Base-by-base conservation (phyloP, 805 yeast genomes). In the Ogataea dorogensis region DNA sequence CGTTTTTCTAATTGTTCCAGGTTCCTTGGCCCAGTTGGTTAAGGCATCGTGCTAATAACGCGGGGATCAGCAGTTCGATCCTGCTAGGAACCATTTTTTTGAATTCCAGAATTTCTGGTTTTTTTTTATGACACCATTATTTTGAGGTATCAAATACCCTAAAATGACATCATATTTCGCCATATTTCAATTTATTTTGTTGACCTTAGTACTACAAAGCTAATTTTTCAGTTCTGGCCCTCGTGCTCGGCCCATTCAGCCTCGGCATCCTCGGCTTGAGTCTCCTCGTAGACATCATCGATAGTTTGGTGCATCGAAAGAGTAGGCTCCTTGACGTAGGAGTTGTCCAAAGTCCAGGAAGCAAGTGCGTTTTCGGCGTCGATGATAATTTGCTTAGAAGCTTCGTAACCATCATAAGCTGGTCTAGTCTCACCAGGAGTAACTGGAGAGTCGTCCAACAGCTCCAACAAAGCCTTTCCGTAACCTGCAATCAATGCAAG, bases 341-440 rank as follows among this genome's bases (percentile, higher is more conserved):
- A 96, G 59, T 81, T 77, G 67, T 93, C 98, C 58, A 89, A 75
- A 53, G 98, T 93, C 98, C 98, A 91, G 45, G 87, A 77, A 46
- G 94, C 95, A 58, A 91, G 77, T 46, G 97, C 95, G 53, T 81
- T 82, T 74, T 91, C 98, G 52, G 95, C 93, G 65, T 91, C 98
- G 63, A 88, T 84, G 59, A 93, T 88, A 70, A 93, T 87, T 75
- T 93, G 98, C 75, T 88, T 89, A 46, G 96, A 85, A 42, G 96
- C 96, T 65, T 91, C 97, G 66, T 88, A 91, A 51, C 98, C 98
- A 61, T 93, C 98, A 68, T 93, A 91, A 43, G 96, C 91, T 32
- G 96, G 91, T 75, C 98, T 87, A 50, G 96, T 82, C 75, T 91
- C 98, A 73, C 98, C 98, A 47, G 98, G 98, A 51, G 97, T 91